Conservation (phyloP, 2,329 filamentous ascomycete genomes). For the Dothistroma septosporum region DNA sequence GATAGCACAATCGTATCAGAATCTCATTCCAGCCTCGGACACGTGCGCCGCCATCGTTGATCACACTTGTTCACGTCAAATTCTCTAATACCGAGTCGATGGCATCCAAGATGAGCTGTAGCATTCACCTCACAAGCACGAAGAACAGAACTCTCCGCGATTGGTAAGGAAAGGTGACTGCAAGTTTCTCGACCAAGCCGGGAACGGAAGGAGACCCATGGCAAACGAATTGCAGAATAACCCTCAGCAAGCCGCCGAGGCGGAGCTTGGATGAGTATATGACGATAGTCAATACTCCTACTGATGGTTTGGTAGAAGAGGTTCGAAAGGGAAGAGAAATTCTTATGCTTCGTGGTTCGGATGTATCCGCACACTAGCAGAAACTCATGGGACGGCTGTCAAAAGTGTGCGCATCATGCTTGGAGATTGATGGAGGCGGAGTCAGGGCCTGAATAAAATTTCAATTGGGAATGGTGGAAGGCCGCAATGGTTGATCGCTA, state of each 20-base stretch:
- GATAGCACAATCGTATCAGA: too few relatives aligned
- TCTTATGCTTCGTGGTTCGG: slow-evolving; percentile 3
- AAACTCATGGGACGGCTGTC: neutral
- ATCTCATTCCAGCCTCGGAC: too few relatives aligned
- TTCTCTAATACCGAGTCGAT: neutral
- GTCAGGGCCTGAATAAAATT: too few relatives aligned
- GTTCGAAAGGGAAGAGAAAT: slow-evolving; percentile 7
- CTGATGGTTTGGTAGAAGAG: slow-evolving; percentile 20
- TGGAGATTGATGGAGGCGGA: too few relatives aligned
- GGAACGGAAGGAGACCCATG: slow-evolving; percentile 28
- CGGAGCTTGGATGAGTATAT: slow-evolving; percentile 21
- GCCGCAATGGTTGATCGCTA: too few relatives aligned
- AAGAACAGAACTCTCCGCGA: slow-evolving; percentile 18
- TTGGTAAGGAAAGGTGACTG: slow-evolving; percentile 26
- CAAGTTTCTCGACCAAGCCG: slow-evolving; percentile 26
- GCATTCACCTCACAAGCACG: slow-evolving; percentile 3
- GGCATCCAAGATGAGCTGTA: neutral
- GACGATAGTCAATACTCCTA: slow-evolving; percentile 23
- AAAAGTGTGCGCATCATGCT: neutral
- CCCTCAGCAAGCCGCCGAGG: slow-evolving; percentile 28
- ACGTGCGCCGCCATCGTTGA: too few relatives aligned
- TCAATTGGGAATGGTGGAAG: too few relatives aligned
- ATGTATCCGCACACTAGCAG: neutral
- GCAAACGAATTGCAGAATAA: slow-evolving; percentile 15
- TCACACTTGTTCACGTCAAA: too few relatives aligned